Evolutionary conservation across 495 filamentous ascomycete species (phyloP).

Genomic region (Penicillium goetzii): DNA sequence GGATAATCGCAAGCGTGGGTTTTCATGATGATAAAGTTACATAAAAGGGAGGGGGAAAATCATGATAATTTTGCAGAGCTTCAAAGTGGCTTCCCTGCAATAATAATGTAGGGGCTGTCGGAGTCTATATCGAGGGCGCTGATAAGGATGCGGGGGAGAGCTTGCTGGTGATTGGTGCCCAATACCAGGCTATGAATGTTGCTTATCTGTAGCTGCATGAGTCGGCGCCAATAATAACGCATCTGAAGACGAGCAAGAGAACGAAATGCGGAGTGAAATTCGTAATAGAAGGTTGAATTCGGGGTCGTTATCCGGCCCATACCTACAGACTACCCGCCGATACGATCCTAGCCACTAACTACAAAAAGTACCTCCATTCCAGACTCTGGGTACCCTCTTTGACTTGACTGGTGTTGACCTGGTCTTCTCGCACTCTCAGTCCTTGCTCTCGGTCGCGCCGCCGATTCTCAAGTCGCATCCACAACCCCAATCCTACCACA

Average conservation of each 20-base stretch:
- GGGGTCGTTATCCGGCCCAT: no score
- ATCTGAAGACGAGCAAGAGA: background rate
- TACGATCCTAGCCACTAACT: background rate
- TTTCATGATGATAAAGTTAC: slow-evolving; percentile 28
- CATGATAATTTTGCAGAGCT: background rate
- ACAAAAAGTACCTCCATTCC: slow-evolving; percentile 68
- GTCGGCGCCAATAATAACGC: background rate
- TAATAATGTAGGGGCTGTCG: slow-evolving; percentile 18
- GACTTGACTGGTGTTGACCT: slow-evolving; percentile 63
- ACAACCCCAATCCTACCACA: slow-evolving; percentile 58
- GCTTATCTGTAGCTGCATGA: background rate
- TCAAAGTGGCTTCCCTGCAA: background rate
- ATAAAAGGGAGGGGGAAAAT: background rate
- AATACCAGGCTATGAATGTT: background rate
- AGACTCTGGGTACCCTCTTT: slow-evolving; percentile 60
- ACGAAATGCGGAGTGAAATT: background rate
- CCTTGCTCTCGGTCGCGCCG: slow-evolving; percentile 63
- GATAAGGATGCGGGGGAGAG: slow-evolving; percentile 31
- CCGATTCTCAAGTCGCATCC: slow-evolving; percentile 69
- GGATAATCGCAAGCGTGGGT: slow-evolving; percentile 49
- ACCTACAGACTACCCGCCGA: no score
- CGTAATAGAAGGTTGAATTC: no score
- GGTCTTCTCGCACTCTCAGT: slow-evolving; percentile 53
- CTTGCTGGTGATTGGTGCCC: slow-evolving; percentile 18
- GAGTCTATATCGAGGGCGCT: slow-evolving; percentile 17